Evolutionary conservation across 2,329 filamentous ascomycete species (phyloP).

Genomic region (Aspergillus oerlinghausenensis): DNA sequence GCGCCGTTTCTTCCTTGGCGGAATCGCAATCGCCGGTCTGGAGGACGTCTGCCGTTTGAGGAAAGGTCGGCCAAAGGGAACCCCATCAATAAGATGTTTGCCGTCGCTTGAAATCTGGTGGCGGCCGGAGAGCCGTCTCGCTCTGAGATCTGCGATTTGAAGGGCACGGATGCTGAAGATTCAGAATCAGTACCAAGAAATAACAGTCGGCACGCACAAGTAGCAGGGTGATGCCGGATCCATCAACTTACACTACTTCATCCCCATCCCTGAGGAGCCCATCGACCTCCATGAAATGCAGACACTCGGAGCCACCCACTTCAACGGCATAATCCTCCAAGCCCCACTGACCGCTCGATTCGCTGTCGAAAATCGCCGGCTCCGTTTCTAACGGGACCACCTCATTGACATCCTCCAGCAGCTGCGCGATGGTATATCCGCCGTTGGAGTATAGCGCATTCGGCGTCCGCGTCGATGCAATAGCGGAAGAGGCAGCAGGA

Average conservation of each 20-base stretch:
- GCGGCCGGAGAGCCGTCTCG: slow-evolving; percentile 68
- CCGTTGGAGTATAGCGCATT: slow-evolving; percentile 39
- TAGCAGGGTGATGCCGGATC: background rate
- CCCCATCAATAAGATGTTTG: slow-evolving; percentile 75
- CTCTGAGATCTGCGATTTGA: slow-evolving; percentile 66
- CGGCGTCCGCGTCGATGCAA: slow-evolving; percentile 30
- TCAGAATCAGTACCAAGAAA: slow-evolving; percentile 1
- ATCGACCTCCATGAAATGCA: slow-evolving; percentile 74
- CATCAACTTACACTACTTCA: slow-evolving; percentile 63
- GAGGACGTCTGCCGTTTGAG: slow-evolving; percentile 53
- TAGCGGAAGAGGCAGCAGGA: slow-evolving; percentile 28
- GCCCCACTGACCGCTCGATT: slow-evolving; percentile 61
- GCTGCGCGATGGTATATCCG: slow-evolving; percentile 66
- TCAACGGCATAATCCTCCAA: slow-evolving; percentile 87
- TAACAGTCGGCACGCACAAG: background rate
- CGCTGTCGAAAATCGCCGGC: slow-evolving; percentile 25
- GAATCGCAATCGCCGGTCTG: slow-evolving; percentile 66
- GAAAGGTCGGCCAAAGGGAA: slow-evolving; percentile 74
- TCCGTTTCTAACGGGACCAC: slow-evolving; percentile 74
- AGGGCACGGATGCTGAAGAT: slow-evolving; percentile 70
- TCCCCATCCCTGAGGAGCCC: slow-evolving; percentile 76
- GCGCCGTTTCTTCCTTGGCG: slow-evolving; percentile 64
- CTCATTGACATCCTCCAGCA: slow-evolving; percentile 74
- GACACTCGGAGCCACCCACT: slow-evolving; percentile 75
- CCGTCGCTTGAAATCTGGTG: slow-evolving; percentile 77